Conservation (phyloP, 768 basidiomycete species). For the Psilocybe cyanescens region DNA sequence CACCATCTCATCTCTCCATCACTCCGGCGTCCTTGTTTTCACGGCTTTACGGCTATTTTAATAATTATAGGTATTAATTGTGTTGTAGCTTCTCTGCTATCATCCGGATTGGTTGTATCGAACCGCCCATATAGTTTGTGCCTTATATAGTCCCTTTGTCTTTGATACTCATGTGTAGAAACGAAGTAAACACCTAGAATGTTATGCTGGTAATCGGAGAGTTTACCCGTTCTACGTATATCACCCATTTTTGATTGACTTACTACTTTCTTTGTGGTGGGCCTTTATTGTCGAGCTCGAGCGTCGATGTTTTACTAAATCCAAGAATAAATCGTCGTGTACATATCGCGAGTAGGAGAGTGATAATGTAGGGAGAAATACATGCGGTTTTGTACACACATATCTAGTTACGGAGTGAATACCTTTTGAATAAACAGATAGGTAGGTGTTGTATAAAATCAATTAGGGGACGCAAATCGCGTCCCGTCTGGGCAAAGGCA, state of each 20-base stretch:
- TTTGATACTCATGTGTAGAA: constrained; percentile 9
- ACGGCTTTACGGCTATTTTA: not conserved
- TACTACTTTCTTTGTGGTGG: too few species aligned
- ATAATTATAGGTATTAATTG: constrained; percentile 23
- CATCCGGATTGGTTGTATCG: constrained; percentile 5
- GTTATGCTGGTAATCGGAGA: not conserved
- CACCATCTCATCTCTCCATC: not conserved
- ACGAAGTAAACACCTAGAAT: not conserved
- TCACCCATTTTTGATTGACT: too few species aligned
- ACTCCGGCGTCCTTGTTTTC: not conserved
- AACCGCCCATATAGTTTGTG: not conserved
- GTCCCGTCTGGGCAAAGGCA: too few species aligned
- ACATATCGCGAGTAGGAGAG: not conserved
- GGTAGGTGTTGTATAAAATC: too few species aligned
- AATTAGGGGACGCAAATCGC: too few species aligned
- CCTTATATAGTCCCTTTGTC: not conserved
- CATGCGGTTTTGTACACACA: not conserved
- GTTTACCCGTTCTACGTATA: too few species aligned
- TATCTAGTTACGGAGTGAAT: not conserved
- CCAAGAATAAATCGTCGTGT: not conserved
- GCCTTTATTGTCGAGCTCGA: too few species aligned
- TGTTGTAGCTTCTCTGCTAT: constrained; percentile 5
- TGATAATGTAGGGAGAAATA: not conserved
- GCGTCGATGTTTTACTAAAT: not conserved
- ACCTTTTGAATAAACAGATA: not conserved